These are phyloP conservation scores for Sporothrix globosa DNA, from an alignment of 2,329 filamentous ascomycete species.

Conservation along the genomic window DNA sequence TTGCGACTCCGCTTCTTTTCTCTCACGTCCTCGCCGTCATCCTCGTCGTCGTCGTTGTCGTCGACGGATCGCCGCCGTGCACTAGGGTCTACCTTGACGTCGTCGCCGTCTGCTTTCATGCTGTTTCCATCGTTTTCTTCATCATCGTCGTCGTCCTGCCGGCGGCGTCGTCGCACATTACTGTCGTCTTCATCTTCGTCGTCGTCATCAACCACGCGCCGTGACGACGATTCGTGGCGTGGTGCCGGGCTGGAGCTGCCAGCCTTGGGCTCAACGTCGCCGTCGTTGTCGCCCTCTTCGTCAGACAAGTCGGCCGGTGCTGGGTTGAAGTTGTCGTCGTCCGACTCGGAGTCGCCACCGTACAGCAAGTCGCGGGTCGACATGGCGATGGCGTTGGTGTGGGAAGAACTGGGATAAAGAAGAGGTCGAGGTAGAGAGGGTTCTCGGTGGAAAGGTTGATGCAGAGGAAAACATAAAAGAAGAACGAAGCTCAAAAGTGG, in stretches of 20 bases:
- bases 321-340: slow-evolving; percentile 90
- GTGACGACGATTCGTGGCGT: slow-evolving; percentile 37
- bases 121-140: slow-evolving; percentile 45
- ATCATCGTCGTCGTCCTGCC: slow-evolving; percentile 38
- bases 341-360: slow-evolving; percentile 65
- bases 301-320: slow-evolving; percentile 73
- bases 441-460: not conserved
- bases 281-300: slow-evolving; percentile 72
- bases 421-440: not conserved
- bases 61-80: slow-evolving; percentile 40
- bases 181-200: slow-evolving; percentile 33
- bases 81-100: slow-evolving; percentile 44
- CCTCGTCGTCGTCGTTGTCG: slow-evolving; percentile 37
- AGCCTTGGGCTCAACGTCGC: slow-evolving; percentile 42
- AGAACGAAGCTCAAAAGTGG: not conserved
- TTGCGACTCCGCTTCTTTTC: slow-evolving; percentile 37
- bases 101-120: slow-evolving; percentile 47
- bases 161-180: slow-evolving; percentile 13
- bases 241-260: slow-evolving; percentile 34
- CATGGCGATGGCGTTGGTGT: slow-evolving; percentile 26
- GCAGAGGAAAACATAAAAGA: not conserved
- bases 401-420: not conserved
- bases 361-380: slow-evolving; percentile 28
- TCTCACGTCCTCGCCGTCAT: slow-evolving; percentile 38
- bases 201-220: slow-evolving; percentile 39